Evolutionary conservation across 2,329 filamentous ascomycete species (phyloP), one percentile per base, ranked within the genome.

Genomic region (Penicillium italicum): DNA sequence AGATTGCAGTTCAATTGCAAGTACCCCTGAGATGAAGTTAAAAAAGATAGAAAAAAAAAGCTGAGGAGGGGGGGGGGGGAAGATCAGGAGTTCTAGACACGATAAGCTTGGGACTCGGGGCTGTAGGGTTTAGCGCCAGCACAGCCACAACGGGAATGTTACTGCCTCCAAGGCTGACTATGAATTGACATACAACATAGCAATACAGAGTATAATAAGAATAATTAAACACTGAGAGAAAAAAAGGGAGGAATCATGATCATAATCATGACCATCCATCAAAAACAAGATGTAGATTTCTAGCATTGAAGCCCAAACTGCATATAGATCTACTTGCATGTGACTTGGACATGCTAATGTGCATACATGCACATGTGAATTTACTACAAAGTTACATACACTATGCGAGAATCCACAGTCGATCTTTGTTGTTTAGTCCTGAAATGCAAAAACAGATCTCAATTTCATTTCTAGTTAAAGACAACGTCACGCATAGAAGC

Each of bases 61-160:
- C 36, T 24, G 50, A 33, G 38, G 54, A 34, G 5, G 20, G 20
- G 38, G 31, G 24, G 5, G 20, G 20, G 38, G 31, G 24, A 26
- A 40, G 33, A 41, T 40, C 30, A 50, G 14, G 22, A 40, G 53
- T 56, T 65, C 62, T 62, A 62, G 60, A 60, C 54, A 53, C 62
- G 62, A 63, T 63, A 62, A 64, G 33, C 48, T 53, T 41, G 1
- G 14, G n/a, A 18, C 28, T 44, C 4, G 18, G 26, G 26, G 16
- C 28, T 30, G 28, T 63, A 63, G 59, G 61, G 58, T 59, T 62
- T 61, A 65, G 61, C 58, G 61, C 55, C 40, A 50, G 61, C 62
- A 63, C 62, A 60, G 62, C 61, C 62, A 53, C 52, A 43, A 30
- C 44, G 43, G 18, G 20, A 53, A 53, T 38, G 30, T 38, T 6